Evolutionary conservation across 306 rosid species (phyloP), one percentile per base, ranked within the genome.

Genomic region (Comarum palustre): DNA sequence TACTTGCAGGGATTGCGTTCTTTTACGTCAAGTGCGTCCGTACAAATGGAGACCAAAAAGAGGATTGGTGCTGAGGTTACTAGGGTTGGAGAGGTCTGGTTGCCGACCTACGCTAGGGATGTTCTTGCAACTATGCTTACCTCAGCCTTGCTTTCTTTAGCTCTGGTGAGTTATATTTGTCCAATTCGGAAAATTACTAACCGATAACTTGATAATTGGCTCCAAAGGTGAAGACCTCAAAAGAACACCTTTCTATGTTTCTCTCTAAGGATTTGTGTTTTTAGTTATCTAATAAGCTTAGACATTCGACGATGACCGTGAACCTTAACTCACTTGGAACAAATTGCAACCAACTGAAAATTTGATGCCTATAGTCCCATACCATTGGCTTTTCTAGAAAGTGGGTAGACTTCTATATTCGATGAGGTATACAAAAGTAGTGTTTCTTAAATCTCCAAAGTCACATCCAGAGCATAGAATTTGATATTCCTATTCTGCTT

Each of bases 1-100:
- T 46, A 41, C 61, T 72, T 65, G 52, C 82, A 66, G 78, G 75
- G 52, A 50, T 24, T 71, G 41, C 14, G 12, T 5, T 34, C 16
- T 17, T 29, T 34, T 34, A 51, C 34, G 63, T 7, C 14, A 15
- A 22, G 16, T 43, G 9, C 11, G 80, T 69, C 85, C 83, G 81
- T 84, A 81, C 81, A 68, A 78, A 84, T 84, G 88, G 85, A 81
- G 77, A 75, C 47, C 39, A 13, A 73, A 76, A 77, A 38, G 42
- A 14, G 77, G 31, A 0, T 24, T 7, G 20, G 38, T 32, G 66
- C 15, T 12, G 36, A 31, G 19, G 25, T 25, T 41, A 42, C 14
- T 62, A 41, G 32, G 66, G 45, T 59, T 42, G 62, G 66, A 69
- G 79, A 68, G 54, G 71, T 71, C 24, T 62, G 12, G 67, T 57